Percentiles rank a stretch among this genome's conserved stretches.
These are phyloP conservation scores for Scytalidium sp. DNA, from an alignment of 2,329 filamentous ascomycete genomes.

Conservation along the genomic window DNA sequence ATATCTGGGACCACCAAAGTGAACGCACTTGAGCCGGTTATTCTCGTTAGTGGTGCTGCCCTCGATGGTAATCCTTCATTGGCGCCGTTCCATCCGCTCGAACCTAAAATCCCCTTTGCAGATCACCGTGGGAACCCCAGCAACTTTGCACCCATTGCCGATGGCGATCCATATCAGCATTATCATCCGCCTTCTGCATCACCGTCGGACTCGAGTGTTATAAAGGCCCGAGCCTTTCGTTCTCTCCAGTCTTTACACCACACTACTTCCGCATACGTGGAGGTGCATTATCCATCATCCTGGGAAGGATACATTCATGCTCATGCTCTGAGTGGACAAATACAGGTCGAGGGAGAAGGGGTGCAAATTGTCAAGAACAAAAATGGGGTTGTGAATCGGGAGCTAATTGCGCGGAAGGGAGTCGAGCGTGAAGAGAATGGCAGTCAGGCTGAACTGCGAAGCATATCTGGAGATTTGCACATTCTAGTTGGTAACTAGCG, in stretches of 20 bases:
- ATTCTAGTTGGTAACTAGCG: conserved; percentile 9
- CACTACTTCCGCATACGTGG: conserved; percentile 15
- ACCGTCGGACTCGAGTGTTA: neutral
- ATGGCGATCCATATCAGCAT: conserved; percentile 16
- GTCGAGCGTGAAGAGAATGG: conserved; percentile 17
- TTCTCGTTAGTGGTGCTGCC: conserved; percentile 11
- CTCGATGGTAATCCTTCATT: neutral
- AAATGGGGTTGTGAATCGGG: conserved; percentile 17
- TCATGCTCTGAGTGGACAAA: conserved; percentile 19
- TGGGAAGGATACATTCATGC: conserved; percentile 23
- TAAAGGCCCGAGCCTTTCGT: conserved; percentile 4
- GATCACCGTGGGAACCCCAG: too few relatives aligned
- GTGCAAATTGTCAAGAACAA: conserved; percentile 16
- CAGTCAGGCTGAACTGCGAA: conserved; percentile 14
- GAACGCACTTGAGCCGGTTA: conserved; percentile 20
- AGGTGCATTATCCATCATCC: conserved; percentile 17
- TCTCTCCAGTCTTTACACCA: conserved; percentile 18
- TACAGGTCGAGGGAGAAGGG: conserved; percentile 16
- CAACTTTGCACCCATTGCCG: conserved; percentile 7
- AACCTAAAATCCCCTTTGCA: too few relatives aligned
- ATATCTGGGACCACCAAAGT: conserved; percentile 19
- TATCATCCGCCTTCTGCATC: neutral
- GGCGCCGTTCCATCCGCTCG: neutral
- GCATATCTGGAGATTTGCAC: conserved; percentile 17
- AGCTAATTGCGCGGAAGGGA: conserved; percentile 20